Percentiles rank a stretch among this genome's conserved stretches.
Conservation (phyloP, 2,329 filamentous ascomycete genomes). For the Falciphora oryzae region DNA sequence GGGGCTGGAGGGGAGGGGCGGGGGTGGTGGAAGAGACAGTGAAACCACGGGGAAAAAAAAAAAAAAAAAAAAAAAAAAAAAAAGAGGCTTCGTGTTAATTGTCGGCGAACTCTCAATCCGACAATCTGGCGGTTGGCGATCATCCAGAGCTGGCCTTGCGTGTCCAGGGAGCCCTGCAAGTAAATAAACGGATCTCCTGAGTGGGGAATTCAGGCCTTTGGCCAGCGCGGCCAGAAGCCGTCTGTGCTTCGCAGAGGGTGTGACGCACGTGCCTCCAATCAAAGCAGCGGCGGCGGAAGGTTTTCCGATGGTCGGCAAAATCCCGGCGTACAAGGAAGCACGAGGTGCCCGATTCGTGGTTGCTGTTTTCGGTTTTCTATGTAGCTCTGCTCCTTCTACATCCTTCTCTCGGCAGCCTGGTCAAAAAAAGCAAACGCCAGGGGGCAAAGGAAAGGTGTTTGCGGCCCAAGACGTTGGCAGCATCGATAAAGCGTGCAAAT, state of each 20-base stretch:
- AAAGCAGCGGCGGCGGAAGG: background rate
- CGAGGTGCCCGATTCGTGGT: background rate
- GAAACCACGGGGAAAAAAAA: background rate
- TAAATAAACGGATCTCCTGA: constrained; percentile 3
- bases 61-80: background rate
- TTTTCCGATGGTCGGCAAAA: background rate
- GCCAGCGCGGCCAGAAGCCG: background rate
- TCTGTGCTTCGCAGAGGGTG: constrained; percentile 8
- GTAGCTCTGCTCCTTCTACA: background rate
- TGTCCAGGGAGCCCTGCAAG: constrained; percentile 5
- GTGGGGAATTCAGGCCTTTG: background rate
- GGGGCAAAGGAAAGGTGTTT: background rate
- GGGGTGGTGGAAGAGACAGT: background rate
- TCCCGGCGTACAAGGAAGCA: background rate
- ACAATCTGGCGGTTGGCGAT: background rate
- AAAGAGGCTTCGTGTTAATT: background rate
- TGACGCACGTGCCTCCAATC: constrained; percentile 7
- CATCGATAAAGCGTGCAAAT: background rate
- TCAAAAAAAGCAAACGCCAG: no score
- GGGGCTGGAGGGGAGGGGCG: background rate
- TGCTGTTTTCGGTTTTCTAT: background rate
- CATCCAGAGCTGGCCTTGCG: background rate
- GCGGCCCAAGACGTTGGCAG: background rate
- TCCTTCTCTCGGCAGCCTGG: background rate
- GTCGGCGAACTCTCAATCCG: background rate